Evolutionary conservation across 495 filamentous ascomycete genomes (phyloP).

Genomic region (Neurospora discreta): DNA sequence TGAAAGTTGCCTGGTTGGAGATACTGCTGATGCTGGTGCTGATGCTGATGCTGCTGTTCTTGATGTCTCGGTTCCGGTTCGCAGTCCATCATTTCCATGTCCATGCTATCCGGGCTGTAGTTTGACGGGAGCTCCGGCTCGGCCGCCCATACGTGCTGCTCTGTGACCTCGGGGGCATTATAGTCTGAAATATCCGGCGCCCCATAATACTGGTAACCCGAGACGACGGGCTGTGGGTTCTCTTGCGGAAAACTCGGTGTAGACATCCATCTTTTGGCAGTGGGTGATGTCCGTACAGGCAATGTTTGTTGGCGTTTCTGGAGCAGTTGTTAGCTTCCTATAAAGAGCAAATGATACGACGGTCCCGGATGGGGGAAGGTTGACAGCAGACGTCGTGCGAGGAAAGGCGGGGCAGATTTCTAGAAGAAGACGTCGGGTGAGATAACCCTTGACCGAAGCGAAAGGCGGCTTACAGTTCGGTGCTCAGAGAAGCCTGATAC

Average conservation of each 20-base stretch:
- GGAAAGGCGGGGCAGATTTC: background rate
- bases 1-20: conserved; percentile 22
- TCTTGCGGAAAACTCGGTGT: conserved; percentile 20
- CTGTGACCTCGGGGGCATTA: conserved; percentile 11
- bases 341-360: background rate
- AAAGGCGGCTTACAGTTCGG: conserved; percentile 29
- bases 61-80: conserved; percentile 26
- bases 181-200: conserved; percentile 28
- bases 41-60: conserved; percentile 12
- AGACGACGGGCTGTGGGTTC: conserved; percentile 7
- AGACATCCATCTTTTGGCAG: conserved; percentile 26
- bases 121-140: conserved; percentile 12
- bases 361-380: background rate
- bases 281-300: conserved; percentile 31
- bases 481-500: conserved; percentile 36
- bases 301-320: conserved; percentile 40
- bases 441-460: background rate
- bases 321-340: conserved; percentile 2
- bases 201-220: conserved; percentile 17
- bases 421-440: background rate
- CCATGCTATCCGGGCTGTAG: conserved; percentile 9
- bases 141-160: conserved; percentile 14
- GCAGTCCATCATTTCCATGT: conserved; percentile 26
- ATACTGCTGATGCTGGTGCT: conserved; percentile 14
- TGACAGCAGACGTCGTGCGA: background rate